These are phyloP conservation scores for Quercus cerris DNA, from an alignment of 306 rosid genomes.

Conservation along the genomic window DNA sequence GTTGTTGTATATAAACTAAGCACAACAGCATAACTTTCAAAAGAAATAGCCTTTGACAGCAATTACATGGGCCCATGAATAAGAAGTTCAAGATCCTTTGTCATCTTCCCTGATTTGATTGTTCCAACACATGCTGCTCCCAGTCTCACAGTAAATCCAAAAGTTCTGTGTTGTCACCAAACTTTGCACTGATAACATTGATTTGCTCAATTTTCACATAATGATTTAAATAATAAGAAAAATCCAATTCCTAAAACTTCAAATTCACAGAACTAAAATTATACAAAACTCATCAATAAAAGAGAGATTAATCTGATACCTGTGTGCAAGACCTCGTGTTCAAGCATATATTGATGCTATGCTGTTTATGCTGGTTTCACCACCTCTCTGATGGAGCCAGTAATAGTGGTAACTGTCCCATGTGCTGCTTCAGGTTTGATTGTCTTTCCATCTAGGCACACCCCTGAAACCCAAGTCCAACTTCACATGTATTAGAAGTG, in stretches of 20 bases:
- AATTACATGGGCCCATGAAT: slow-evolving; percentile 77
- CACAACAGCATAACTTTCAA: neutral
- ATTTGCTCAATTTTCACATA: neutral
- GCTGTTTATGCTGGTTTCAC: slow-evolving; percentile 97
- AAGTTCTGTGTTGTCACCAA: slow-evolving; percentile 70
- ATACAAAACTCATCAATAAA: neutral
- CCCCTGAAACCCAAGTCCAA: slow-evolving; percentile 57
- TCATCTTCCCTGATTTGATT: slow-evolving; percentile 95
- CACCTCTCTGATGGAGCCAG: slow-evolving; percentile 96
- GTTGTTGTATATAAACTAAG: neutral
- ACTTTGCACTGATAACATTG: slow-evolving; percentile 60
- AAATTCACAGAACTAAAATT: neutral
- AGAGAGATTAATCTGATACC: slow-evolving; percentile 33
- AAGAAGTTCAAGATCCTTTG: slow-evolving; percentile 97
- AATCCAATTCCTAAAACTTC: neutral
- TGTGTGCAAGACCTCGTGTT: slow-evolving; percentile 93
- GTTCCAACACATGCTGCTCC: slow-evolving; percentile 76
- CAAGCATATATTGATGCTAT: slow-evolving; percentile 98
- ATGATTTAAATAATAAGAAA: neutral
- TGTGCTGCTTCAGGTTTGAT: slow-evolving; percentile 99
- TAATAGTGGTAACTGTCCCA: slow-evolving; percentile 92
- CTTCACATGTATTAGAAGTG: neutral
- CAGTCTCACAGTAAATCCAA: slow-evolving; percentile 67
- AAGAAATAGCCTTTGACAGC: neutral
- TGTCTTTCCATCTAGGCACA: slow-evolving; percentile 98